Evolutionary conservation across 2,329 filamentous ascomycete genomes (phyloP).

Genomic region (Colletotrichum sojae): DNA sequence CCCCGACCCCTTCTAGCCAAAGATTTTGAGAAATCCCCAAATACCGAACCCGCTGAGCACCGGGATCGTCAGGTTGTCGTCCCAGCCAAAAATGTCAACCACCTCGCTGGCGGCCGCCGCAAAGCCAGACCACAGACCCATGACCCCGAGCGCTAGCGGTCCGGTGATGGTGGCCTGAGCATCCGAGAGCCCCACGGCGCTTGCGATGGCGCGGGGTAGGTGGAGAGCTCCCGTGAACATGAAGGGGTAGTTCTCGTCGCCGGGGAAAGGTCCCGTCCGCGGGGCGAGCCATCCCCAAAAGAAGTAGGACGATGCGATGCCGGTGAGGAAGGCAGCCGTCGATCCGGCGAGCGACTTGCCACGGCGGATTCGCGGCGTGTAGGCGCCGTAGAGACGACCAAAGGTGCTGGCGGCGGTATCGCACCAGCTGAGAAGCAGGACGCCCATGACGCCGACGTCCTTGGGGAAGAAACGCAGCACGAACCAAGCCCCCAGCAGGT

Average conservation of each 20-base stretch:
- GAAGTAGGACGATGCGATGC: slow-evolving; percentile 83
- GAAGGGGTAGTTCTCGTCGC: slow-evolving; percentile 78
- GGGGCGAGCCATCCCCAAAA: slow-evolving; percentile 94
- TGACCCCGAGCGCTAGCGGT: slow-evolving; percentile 78
- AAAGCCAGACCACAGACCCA: slow-evolving; percentile 91
- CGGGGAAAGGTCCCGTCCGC: slow-evolving; percentile 73
- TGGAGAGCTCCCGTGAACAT: slow-evolving; percentile 85
- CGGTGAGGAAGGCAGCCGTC: slow-evolving; percentile 84
- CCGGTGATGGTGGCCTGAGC: slow-evolving; percentile 76
- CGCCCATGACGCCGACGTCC: slow-evolving; percentile 90
- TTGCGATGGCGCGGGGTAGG: slow-evolving; percentile 74
- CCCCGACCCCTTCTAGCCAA: slow-evolving; percentile 66
- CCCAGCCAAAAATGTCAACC: slow-evolving; percentile 92
- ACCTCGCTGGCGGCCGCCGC: slow-evolving; percentile 91
- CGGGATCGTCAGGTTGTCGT: slow-evolving; percentile 98
- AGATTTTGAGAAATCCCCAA: slow-evolving; percentile 91
- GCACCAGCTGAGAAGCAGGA: slow-evolving; percentile 95
- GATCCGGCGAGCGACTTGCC: slow-evolving; percentile 96
- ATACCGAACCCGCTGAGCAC: slow-evolving; percentile 90
- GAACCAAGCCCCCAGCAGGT: slow-evolving; percentile 90
- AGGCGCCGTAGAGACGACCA: slow-evolving; percentile 88
- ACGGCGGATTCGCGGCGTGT: slow-evolving; percentile 86
- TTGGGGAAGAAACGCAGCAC: slow-evolving; percentile 92
- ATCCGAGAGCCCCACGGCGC: slow-evolving; percentile 72
- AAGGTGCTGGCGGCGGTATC: slow-evolving; percentile 97